phyloP scores from a whole-genome alignment of 1,139 yeast genomes.

The Kluyveromyces sp. region DNA sequence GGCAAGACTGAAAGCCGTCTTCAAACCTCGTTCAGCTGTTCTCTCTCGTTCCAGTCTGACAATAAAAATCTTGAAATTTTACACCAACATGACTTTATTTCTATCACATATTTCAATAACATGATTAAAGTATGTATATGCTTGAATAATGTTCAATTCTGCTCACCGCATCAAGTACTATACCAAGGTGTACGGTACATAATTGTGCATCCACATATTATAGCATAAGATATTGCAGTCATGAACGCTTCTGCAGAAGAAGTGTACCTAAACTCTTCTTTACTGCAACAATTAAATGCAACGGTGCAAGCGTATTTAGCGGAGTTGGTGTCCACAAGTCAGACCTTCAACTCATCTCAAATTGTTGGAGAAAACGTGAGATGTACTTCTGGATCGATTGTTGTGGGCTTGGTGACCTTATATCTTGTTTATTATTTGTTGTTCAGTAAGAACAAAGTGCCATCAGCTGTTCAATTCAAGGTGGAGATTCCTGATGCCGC shows the following conservation, averaged over 20 bases:
- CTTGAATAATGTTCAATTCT: too few relatives aligned
- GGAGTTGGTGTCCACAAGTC: slow-evolving; percentile 13
- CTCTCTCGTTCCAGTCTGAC: neutral
- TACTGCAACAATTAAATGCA: slow-evolving; percentile 23
- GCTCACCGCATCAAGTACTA: too few relatives aligned
- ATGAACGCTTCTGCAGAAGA: slow-evolving; percentile 3
- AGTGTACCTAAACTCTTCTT: slow-evolving; percentile 19
- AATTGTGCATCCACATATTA: too few relatives aligned
- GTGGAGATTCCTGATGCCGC: slow-evolving; percentile 74
- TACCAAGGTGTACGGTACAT: too few relatives aligned
- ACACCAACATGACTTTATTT: too few relatives aligned
- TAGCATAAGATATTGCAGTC: too few relatives aligned
- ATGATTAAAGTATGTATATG: too few relatives aligned
- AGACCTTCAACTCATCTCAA: slow-evolving; percentile 11
- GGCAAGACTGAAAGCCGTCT: neutral
- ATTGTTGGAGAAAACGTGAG: slow-evolving; percentile 12
- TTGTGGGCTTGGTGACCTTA: slow-evolving; percentile 15
- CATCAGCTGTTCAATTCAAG: slow-evolving; percentile 41
- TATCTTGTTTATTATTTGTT: slow-evolving; percentile 18
- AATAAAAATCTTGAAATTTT: too few relatives aligned
- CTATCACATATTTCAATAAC: too few relatives aligned
- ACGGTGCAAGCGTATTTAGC: slow-evolving; percentile 22
- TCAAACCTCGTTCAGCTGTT: neutral
- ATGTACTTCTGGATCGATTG: slow-evolving; percentile 14
- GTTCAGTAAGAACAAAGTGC: slow-evolving; percentile 18